These are phyloP conservation scores for Gentiana macrophylla DNA, from an alignment of 257 asterid species.

Conservation along the genomic window DNA sequence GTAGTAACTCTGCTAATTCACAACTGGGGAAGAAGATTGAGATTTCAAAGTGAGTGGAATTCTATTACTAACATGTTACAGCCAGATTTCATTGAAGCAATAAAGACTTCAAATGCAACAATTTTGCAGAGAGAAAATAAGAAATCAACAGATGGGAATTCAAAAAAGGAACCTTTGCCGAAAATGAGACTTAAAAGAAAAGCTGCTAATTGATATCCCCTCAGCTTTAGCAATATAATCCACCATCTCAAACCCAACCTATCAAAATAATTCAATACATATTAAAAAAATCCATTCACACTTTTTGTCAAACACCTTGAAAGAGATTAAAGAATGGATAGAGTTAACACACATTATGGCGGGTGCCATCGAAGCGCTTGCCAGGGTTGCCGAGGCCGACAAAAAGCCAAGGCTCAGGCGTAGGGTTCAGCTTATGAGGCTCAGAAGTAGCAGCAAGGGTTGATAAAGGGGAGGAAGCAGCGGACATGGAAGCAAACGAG, in stretches of 20 bases:
- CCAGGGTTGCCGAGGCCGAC: conserved; percentile 99
- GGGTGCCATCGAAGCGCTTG: conserved; percentile 65
- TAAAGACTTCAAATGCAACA: too few relatives aligned
- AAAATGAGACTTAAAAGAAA: conserved; percentile 76
- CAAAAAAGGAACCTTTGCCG: conserved; percentile 52
- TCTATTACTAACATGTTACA: too few relatives aligned
- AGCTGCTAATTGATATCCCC: conserved; percentile 58
- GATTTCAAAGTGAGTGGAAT: too few relatives aligned
- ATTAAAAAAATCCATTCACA: background rate
- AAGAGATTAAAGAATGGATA: background rate
- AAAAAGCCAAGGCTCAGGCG: conserved; percentile 75
- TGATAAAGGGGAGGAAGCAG: conserved; percentile 9
- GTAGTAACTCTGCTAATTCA: background rate
- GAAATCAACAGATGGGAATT: background rate
- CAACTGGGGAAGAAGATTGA: background rate
- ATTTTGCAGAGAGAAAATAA: background rate
- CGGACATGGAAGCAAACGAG: conserved; percentile 21
- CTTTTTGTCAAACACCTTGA: background rate
- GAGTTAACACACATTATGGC: conserved; percentile 56
- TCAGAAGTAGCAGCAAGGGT: conserved; percentile 17
- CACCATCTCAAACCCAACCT: conserved; percentile 95
- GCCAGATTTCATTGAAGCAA: too few relatives aligned
- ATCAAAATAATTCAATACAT: conserved; percentile 1
- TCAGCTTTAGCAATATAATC: conserved; percentile 84
- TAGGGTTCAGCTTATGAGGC: conserved; percentile 17